phyloP scores from a whole-genome alignment of 108 stramenopile species.

The Chaetoceros tenuissimus region DNA sequence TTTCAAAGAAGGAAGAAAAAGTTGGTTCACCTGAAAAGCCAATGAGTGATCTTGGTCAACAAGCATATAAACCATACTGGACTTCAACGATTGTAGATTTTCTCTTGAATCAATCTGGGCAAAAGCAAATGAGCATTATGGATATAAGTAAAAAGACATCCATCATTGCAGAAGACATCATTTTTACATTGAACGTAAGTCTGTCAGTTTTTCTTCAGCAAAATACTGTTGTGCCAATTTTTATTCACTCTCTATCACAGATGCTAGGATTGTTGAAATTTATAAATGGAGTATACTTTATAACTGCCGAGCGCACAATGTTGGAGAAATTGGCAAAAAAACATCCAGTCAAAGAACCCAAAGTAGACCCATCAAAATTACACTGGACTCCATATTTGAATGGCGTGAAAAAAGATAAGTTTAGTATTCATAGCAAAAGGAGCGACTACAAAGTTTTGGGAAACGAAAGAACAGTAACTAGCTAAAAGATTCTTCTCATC shows the following conservation, averaged over 20 bases:
- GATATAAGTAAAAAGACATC: conserved; percentile 89
- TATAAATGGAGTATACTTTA: conserved; percentile 86
- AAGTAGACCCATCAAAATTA: conserved; percentile 80
- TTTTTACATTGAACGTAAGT: conserved; percentile 43
- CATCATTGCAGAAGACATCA: conserved; percentile 93
- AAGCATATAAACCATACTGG: conserved; percentile 94
- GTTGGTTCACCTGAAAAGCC: conserved; percentile 99
- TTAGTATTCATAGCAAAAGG: conserved; percentile 92
- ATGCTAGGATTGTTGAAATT: conserved; percentile 83
- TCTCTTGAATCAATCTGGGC: conserved; percentile 51
- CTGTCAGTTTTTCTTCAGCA: neutral
- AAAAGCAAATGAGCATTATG: conserved; percentile 76
- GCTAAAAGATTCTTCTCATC: no score
- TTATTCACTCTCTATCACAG: neutral
- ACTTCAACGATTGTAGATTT: conserved; percentile 82
- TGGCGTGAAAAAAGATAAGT: conserved; percentile 96
- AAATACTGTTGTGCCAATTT: neutral
- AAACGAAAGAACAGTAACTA: no score
- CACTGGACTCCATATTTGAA: conserved; percentile 97
- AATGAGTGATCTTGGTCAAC: conserved; percentile 95
- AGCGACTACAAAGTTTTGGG: no score
- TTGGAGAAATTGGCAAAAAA: conserved; percentile 76
- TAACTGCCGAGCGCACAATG: conserved; percentile 68
- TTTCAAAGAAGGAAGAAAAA: conserved; percentile 93
- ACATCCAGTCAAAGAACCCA: conserved; percentile 89